Evolutionary conservation across 2,329 filamentous ascomycete genomes (phyloP).

Genomic region (Periconia macrospinosa): DNA sequence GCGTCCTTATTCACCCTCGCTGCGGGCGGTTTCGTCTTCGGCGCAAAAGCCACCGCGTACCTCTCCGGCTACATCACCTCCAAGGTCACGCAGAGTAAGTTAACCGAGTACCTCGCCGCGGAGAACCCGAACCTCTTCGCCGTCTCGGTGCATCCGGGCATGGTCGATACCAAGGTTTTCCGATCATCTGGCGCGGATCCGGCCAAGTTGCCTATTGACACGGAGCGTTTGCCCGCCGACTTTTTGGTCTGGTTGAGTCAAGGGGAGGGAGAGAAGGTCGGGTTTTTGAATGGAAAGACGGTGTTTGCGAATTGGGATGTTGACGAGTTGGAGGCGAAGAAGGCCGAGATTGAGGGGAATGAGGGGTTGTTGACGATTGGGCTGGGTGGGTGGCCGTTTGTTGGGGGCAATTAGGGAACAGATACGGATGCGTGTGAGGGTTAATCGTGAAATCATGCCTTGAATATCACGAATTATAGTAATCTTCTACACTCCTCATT

Average conservation of each 20-base stretch:
- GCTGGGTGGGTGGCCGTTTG: conserved; percentile 17
- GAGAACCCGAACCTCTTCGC: conserved; percentile 40
- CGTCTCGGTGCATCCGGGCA: conserved; percentile 39
- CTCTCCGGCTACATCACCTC: conserved; percentile 35
- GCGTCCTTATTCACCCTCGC: conserved; percentile 6
- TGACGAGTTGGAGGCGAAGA: conserved; percentile 20
- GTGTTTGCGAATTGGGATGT: conserved; percentile 25
- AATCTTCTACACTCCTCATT: too few species aligned
- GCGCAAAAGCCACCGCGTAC: conserved; percentile 6
- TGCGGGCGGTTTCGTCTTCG: conserved; percentile 9
- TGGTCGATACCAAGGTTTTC: conserved; percentile 35
- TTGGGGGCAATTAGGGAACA: neutral
- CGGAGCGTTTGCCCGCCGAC: neutral
- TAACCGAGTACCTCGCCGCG: conserved; percentile 33
- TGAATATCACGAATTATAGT: too few species aligned
- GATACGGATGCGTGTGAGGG: too few species aligned
- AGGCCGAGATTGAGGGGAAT: conserved; percentile 18
- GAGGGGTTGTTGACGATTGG: conserved; percentile 17
- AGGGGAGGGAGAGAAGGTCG: neutral
- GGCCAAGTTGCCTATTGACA: conserved; percentile 17
- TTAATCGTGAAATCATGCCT: too few species aligned
- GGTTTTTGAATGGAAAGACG: conserved; percentile 8
- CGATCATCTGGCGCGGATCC: conserved; percentile 7
- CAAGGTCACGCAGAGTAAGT: conserved; percentile 38
- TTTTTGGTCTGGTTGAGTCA: conserved; percentile 13